Conservation (phyloP, 2,329 filamentous ascomycete genomes). For the Colletotrichum sp. region DNA sequence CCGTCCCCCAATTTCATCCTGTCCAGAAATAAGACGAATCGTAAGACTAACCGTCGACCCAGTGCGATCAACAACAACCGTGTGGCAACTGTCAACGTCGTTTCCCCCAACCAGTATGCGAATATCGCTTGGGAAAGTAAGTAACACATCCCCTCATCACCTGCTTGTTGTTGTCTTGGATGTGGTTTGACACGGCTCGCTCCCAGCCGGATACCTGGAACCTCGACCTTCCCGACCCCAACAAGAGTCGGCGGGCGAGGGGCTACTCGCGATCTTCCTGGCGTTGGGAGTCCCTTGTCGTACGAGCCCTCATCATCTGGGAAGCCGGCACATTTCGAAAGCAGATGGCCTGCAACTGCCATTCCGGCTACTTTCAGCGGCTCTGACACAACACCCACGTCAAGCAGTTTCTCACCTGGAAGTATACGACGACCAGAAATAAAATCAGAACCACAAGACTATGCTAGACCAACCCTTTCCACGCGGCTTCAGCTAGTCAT, state of each 20-base stretch:
- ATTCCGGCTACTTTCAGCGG: neutral
- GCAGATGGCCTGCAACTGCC: neutral
- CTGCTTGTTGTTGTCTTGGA: neutral
- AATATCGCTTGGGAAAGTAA: slow-evolving; percentile 43
- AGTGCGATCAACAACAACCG: slow-evolving; percentile 61
- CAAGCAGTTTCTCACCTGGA: neutral
- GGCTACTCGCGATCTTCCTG: slow-evolving; percentile 6
- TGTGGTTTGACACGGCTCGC: neutral
- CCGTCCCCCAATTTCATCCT: neutral
- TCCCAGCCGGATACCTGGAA: slow-evolving; percentile 11
- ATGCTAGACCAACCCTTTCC: neutral
- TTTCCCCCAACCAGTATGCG: slow-evolving; percentile 56
- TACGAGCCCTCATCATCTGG: slow-evolving; percentile 11
- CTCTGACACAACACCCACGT: neutral
- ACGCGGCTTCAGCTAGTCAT: neutral
- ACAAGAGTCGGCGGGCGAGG: neutral
- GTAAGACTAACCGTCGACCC: neutral
- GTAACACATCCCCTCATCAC: neutral
- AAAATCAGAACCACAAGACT: neutral
- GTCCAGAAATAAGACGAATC: neutral
- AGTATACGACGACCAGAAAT: neutral
- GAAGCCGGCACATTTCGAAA: neutral
- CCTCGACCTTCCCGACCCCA: slow-evolving; percentile 8
- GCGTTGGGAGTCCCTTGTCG: slow-evolving; percentile 22
- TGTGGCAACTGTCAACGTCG: slow-evolving; percentile 59